phyloP scores from a whole-genome alignment of 2,329 filamentous ascomycete genomes.

The Escovopsis sp. region DNA sequence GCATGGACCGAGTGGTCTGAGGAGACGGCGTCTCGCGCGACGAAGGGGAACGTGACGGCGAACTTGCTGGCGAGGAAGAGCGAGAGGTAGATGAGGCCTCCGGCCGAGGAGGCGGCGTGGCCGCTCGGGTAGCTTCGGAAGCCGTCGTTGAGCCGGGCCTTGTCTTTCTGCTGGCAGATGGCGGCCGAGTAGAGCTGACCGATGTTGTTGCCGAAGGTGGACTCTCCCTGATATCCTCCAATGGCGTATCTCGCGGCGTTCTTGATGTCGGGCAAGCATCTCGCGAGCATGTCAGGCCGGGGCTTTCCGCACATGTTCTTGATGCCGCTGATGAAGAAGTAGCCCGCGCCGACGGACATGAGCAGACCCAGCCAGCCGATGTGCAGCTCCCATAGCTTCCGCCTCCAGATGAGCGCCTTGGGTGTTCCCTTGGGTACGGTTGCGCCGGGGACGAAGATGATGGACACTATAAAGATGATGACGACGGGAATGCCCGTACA shows the following conservation, averaged over 20 bases:
- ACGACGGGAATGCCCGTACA: conserved; percentile 48
- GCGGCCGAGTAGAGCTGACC: conserved; percentile 58
- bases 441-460: conserved; percentile 59
- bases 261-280: conserved; percentile 61
- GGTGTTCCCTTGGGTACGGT: conserved; percentile 50
- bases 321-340: conserved; percentile 71
- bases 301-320: conserved; percentile 62
- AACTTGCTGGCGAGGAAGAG: conserved; percentile 81
- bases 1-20: conserved; percentile 36
- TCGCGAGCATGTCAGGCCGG: conserved; percentile 67
- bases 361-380: conserved; percentile 71
- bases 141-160: conserved; percentile 53
- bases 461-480: conserved; percentile 52
- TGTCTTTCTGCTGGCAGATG: conserved; percentile 59
- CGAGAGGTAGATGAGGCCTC: conserved; percentile 70
- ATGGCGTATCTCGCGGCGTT: conserved; percentile 47
- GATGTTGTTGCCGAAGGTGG: conserved; percentile 22
- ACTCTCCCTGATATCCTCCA: conserved; percentile 41
- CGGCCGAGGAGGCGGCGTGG: conserved; percentile 53
- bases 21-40: conserved; percentile 33
- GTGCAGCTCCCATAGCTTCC: conserved; percentile 86
- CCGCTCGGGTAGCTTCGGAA: conserved; percentile 60
- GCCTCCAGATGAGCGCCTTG: conserved; percentile 52
- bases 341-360: conserved; percentile 55
- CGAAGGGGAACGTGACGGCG: conserved; percentile 56